A percentile compares a stretch with the other conserved stretches of the same genome.
phyloP scores from a whole-genome alignment of 2,329 filamentous ascomycete species.

The Cytospora piceae region DNA sequence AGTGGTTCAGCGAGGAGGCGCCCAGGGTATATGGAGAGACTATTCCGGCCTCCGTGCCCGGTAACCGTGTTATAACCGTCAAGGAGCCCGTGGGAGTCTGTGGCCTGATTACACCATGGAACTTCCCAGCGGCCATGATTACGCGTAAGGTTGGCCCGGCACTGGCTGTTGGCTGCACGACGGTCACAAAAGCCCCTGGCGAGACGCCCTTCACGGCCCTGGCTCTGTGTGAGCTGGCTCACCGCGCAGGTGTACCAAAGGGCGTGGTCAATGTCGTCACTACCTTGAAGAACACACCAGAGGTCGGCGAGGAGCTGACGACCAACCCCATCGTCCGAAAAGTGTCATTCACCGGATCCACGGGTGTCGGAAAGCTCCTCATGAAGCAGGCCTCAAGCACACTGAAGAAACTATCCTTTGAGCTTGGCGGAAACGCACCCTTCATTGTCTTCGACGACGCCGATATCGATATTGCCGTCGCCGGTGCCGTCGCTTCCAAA shows the following conservation, averaged over 20 bases:
- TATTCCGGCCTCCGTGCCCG: constrained; percentile 69
- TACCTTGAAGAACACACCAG: constrained; percentile 75
- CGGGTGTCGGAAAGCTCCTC: constrained; percentile 69
- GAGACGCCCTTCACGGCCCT: constrained; percentile 93
- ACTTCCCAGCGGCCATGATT: constrained; percentile 81
- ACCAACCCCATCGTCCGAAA: constrained; percentile 80
- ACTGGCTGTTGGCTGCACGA: constrained; percentile 92
- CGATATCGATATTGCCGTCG: constrained; percentile 81
- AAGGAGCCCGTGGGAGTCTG: constrained; percentile 86
- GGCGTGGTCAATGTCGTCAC: constrained; percentile 92
- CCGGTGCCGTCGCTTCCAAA: constrained; percentile 82
- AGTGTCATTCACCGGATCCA: constrained; percentile 90
- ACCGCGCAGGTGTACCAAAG: constrained; percentile 84
- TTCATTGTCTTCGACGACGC: constrained; percentile 97
- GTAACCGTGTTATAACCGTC: constrained; percentile 76
- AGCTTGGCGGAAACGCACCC: constrained; percentile 88
- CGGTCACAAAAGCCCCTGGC: constrained; percentile 86
- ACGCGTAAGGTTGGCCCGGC: constrained; percentile 72
- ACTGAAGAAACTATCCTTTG: constrained; percentile 79
- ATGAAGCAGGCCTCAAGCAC: constrained; percentile 89
- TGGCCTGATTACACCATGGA: constrained; percentile 86
- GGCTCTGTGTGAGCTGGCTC: constrained; percentile 82
- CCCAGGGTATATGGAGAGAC: constrained; percentile 74
- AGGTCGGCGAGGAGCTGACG: constrained; percentile 77
- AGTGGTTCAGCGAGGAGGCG: constrained; percentile 83